Conservation (phyloP, 371 early-diverging fungal genomes). For the Syncephalastrum contaminatum region DNA sequence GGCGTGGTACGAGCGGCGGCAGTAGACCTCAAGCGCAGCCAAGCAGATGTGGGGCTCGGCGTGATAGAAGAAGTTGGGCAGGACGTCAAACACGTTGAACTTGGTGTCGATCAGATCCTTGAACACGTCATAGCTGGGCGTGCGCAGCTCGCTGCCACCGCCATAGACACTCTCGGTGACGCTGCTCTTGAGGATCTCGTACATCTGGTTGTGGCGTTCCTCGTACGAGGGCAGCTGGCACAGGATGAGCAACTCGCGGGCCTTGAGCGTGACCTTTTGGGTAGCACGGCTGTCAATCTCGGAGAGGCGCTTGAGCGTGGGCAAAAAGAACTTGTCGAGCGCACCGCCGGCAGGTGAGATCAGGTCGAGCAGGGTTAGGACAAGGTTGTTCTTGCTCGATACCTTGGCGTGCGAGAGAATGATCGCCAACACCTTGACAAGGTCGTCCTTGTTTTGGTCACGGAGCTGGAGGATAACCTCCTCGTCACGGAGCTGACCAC, state of each 20-base stretch:
- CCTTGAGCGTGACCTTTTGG: conserved; percentile 89
- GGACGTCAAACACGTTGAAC: conserved; percentile 93
- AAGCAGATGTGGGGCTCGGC: conserved; percentile 74
- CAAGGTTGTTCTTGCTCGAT: conserved; percentile 74
- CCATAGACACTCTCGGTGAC: conserved; percentile 82
- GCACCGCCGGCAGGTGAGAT: conserved; percentile 70
- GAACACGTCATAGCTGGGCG: conserved; percentile 79
- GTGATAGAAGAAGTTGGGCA: conserved; percentile 93
- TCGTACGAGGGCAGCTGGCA: conserved; percentile 92
- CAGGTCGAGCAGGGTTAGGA: conserved; percentile 76
- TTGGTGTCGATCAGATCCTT: conserved; percentile 90
- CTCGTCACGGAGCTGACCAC: conserved; percentile 75
- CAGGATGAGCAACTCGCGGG: conserved; percentile 90
- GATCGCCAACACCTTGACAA: conserved; percentile 73
- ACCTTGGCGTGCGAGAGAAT: conserved; percentile 86
- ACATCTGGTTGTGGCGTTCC: conserved; percentile 85
- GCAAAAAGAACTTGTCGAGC: conserved; percentile 73
- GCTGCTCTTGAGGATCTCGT: conserved; percentile 76
- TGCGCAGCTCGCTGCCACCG: conserved; percentile 67
- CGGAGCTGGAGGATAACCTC: conserved; percentile 83
- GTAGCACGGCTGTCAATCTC: conserved; percentile 75
- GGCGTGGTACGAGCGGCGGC: conserved; percentile 94
- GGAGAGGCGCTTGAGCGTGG: conserved; percentile 82
- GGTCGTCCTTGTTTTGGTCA: conserved; percentile 81
- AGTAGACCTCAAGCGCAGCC: conserved; percentile 94